Evolutionary conservation across 331 rosid genomes (phyloP).

Genomic region (Pyrus hybrid): DNA sequence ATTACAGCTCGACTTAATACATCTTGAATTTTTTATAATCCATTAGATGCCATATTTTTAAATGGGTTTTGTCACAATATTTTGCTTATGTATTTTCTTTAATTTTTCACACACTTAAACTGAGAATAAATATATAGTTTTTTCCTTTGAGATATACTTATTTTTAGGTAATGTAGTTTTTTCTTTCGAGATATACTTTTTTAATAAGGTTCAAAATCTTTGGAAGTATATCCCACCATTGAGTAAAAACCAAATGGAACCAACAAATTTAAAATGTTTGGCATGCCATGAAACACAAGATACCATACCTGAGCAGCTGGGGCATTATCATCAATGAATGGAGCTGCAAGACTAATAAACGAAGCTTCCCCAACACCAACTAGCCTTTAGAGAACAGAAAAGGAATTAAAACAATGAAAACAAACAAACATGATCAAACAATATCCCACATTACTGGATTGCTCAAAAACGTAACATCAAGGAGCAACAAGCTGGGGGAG

Average conservation of each 20-base stretch:
- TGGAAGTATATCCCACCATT: not conserved
- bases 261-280: slow-evolving; percentile 4
- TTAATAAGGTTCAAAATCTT: not conserved
- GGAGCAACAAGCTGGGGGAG: not conserved
- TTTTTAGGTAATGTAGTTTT: not conserved
- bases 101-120: no score
- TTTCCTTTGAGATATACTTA: not conserved
- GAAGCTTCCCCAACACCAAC: slow-evolving; percentile 97
- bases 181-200: not conserved
- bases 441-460: not conserved
- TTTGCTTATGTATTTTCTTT: not conserved
- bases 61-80: not conserved
- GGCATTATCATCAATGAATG: slow-evolving; percentile 88
- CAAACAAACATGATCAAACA: not conserved
- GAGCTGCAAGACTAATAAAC: slow-evolving; percentile 88
- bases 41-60: not conserved
- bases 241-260: not conserved
- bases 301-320: slow-evolving; percentile 61
- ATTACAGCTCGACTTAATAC: not conserved
- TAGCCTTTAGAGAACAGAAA: slow-evolving; percentile 34
- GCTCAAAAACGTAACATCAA: not conserved
- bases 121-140: no score
- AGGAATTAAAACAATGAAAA: not conserved
- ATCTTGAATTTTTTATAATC: not conserved
- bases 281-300: slow-evolving; percentile 2